These are phyloP conservation scores for Phytophthora tentaculata DNA, from an alignment of 352 stramenopile species.

Conservation along the genomic window DNA sequence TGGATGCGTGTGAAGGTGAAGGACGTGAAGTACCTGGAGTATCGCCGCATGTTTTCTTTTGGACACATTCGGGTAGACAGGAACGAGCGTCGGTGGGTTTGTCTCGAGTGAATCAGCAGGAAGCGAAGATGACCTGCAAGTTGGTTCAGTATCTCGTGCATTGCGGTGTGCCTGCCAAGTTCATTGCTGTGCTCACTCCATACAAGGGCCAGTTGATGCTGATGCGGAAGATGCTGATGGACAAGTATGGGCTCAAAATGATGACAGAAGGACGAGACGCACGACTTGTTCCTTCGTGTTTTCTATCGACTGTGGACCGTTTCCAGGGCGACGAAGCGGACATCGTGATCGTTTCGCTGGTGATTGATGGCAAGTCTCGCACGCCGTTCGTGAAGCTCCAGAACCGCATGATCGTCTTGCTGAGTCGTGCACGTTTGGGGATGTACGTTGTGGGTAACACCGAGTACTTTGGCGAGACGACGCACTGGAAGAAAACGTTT, in stretches of 20 bases:
- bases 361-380: conserved; percentile 90
- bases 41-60: conserved; percentile 84
- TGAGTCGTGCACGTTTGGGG: conserved; percentile 84
- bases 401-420: conserved; percentile 90
- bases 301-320: conserved; percentile 87
- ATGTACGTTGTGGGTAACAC: conserved; percentile 89
- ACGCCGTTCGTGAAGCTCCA: conserved; percentile 89
- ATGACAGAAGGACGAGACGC: conserved; percentile 31
- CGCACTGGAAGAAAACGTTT: conserved; percentile 84
- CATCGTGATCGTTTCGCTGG: conserved; percentile 86
- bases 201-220: conserved; percentile 91
- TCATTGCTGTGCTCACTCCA: conserved; percentile 88
- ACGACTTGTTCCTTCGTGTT: conserved; percentile 47
- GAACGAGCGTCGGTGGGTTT: conserved; percentile 72
- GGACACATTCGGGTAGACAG: conserved; percentile 74
- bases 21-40: conserved; percentile 86
- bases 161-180: conserved; percentile 72
- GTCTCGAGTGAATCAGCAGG: conserved; percentile 72
- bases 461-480: conserved; percentile 77
- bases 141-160: conserved; percentile 79
- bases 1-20: conserved; percentile 40
- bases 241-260: conserved; percentile 37
- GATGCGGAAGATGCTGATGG: conserved; percentile 78
- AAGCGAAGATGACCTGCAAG: conserved; percentile 83
- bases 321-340: conserved; percentile 92